Evolutionary conservation across 164 flowering plant species (phyloP).

Genomic region (Malania oleifera): DNA sequence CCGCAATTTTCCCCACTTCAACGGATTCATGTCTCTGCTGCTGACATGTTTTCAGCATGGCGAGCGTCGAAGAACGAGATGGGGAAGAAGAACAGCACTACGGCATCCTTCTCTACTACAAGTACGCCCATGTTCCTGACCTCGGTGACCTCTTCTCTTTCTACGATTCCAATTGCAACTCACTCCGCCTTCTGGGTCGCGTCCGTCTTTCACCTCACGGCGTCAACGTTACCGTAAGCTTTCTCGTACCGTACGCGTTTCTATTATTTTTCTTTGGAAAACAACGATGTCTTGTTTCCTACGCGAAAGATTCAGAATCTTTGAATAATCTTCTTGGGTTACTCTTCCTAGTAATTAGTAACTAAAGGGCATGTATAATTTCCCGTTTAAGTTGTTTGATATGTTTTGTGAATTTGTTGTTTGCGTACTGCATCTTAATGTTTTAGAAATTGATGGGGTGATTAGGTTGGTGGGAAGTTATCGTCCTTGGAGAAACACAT

Average conservation of each 20-base stretch:
- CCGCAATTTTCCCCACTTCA: too few relatives aligned
- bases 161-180: conserved; percentile 67
- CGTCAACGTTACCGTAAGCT: conserved; percentile 85
- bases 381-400: too few relatives aligned
- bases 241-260: neutral
- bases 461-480: conserved; percentile 77
- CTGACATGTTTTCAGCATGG: neutral
- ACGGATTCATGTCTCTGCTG: too few relatives aligned
- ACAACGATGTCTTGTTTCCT: too few relatives aligned
- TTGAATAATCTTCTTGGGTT: neutral
- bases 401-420: neutral
- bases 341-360: too few relatives aligned
- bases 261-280: neutral
- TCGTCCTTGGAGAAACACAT: conserved; percentile 64
- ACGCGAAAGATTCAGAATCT: too few relatives aligned
- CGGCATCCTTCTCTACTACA: conserved; percentile 84
- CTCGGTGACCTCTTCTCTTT: conserved; percentile 45
- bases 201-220: conserved; percentile 84
- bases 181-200: conserved; percentile 82
- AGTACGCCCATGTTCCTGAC: conserved; percentile 56
- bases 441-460: conserved; percentile 5
- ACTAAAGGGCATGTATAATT: too few relatives aligned
- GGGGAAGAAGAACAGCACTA: conserved; percentile 27
- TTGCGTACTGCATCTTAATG: neutral
- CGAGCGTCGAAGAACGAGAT: conserved; percentile 24